Percentiles rank a stretch among this genome's conserved stretches.
Conservation (phyloP, 1,284 basidiomycete species). For the Irpex sp. region DNA sequence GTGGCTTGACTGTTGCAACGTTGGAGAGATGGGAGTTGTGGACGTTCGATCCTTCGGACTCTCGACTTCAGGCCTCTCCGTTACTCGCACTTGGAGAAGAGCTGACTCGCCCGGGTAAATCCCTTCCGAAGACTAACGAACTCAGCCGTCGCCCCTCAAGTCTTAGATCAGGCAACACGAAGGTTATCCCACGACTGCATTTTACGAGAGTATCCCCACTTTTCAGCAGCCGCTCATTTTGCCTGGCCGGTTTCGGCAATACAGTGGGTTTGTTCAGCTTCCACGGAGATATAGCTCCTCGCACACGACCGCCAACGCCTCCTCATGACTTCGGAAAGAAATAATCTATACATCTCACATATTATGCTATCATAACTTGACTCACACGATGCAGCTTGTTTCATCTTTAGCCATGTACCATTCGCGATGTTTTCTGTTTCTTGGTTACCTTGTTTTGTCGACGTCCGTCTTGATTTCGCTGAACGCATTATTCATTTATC, state of each 20-base stretch:
- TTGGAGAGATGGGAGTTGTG: slow-evolving; percentile 80
- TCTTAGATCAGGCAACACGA: slow-evolving; percentile 10
- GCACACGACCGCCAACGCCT: not conserved
- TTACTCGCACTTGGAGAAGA: slow-evolving; percentile 41
- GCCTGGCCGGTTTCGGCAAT: slow-evolving; percentile 76
- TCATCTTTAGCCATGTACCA: not conserved
- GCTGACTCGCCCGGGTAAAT: slow-evolving; percentile 14
- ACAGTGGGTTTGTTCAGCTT: slow-evolving; percentile 62
- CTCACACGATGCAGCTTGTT: too few species aligned
- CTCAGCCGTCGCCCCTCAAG: slow-evolving; percentile 3
- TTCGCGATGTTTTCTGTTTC: not conserved
- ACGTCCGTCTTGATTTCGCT: not conserved
- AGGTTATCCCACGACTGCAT: slow-evolving; percentile 53
- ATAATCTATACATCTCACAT: too few species aligned
- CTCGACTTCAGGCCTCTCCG: slow-evolving; percentile 45
- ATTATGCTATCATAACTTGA: too few species aligned
- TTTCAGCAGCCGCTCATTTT: slow-evolving; percentile 45
- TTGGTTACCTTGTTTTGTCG: not conserved
- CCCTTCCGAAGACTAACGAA: slow-evolving; percentile 9
- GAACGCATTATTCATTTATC: not conserved
- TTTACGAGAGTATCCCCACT: slow-evolving; percentile 75
- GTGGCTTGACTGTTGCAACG: slow-evolving; percentile 56
- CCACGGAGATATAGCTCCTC: not conserved
- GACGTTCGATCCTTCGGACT: slow-evolving; percentile 59
- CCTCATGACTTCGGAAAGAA: not conserved